phyloP scores from a whole-genome alignment of 495 filamentous ascomycete species.

The Cudoniella acicularis region DNA sequence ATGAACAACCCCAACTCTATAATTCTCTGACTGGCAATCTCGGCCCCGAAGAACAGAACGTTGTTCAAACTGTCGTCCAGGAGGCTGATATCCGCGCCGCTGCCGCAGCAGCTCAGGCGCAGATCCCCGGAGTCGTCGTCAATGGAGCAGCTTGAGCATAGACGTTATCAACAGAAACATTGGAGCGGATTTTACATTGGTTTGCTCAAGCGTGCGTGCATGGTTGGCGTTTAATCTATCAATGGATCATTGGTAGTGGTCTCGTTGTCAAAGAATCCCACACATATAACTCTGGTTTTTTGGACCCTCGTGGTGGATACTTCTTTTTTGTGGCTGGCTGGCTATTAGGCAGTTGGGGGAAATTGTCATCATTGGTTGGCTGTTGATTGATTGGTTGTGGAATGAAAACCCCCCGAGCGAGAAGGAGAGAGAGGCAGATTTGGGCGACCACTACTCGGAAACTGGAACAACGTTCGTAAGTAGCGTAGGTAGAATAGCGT shows the following conservation, averaged over 20 bases:
- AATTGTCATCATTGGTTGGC: no score
- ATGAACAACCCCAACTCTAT: conserved; percentile 91
- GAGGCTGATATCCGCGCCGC: conserved; percentile 57
- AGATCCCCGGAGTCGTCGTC: conserved; percentile 2
- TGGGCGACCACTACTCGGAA: no score
- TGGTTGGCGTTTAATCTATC: conserved; percentile 18
- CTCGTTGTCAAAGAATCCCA: background rate
- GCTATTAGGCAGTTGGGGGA: no score
- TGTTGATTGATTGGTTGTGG: no score
- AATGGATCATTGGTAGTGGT: background rate
- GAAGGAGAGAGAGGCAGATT: no score
- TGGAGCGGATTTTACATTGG: conserved; percentile 15
- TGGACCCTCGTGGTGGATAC: background rate
- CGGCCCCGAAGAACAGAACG: conserved; percentile 71
- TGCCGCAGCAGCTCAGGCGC: conserved; percentile 10
- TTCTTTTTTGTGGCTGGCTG: no score
- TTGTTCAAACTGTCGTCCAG: conserved; percentile 76
- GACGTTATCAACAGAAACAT: background rate
- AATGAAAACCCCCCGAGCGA: no score
- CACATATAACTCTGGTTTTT: background rate
- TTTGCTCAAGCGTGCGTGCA: conserved; percentile 24
- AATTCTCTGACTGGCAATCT: conserved; percentile 74
- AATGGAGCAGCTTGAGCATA: conserved; percentile 20
- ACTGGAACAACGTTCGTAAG: no score
- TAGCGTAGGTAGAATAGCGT: no score